Conservation (phyloP, 108 stramenopile genomes). For the Aurantiochytrium sp. region DNA sequence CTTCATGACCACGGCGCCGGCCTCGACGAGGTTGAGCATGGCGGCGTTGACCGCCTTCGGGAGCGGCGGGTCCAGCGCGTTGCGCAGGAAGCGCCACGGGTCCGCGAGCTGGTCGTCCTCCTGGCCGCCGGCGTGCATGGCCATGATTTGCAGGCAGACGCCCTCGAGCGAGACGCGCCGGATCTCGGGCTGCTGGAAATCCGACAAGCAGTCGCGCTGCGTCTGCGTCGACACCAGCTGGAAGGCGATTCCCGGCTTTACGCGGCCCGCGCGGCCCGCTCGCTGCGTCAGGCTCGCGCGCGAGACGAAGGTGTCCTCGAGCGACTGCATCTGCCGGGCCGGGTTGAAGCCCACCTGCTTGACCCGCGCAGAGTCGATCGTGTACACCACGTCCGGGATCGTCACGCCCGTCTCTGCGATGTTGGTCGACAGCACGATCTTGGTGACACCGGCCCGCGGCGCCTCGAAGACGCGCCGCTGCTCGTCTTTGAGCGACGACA, state of each 20-base stretch:
- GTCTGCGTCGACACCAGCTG: slow-evolving; percentile 62
- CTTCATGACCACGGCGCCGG: neutral
- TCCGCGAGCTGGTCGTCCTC: slow-evolving; percentile 34
- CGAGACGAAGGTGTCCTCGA: slow-evolving; percentile 78
- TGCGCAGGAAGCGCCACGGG: slow-evolving; percentile 37
- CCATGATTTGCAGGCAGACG: slow-evolving; percentile 73
- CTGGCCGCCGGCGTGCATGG: slow-evolving; percentile 60
- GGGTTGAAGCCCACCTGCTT: slow-evolving; percentile 59
- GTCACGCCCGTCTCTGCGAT: slow-evolving; percentile 82
- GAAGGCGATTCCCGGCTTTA: slow-evolving; percentile 73
- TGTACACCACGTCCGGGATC: slow-evolving; percentile 56
- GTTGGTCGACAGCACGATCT: slow-evolving; percentile 89
- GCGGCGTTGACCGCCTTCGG: slow-evolving; percentile 41
- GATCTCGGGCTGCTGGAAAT: slow-evolving; percentile 79
- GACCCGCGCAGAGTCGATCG: slow-evolving; percentile 54
- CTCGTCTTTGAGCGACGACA: slow-evolving; percentile 61
- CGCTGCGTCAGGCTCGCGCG: slow-evolving; percentile 79
- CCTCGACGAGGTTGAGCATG: slow-evolving; percentile 56
- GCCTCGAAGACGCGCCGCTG: slow-evolving; percentile 73
- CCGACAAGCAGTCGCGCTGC: slow-evolving; percentile 53
- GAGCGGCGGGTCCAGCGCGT: slow-evolving; percentile 34
- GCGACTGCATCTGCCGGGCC: slow-evolving; percentile 44
- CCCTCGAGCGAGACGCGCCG: slow-evolving; percentile 80
- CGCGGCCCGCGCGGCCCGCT: slow-evolving; percentile 85
- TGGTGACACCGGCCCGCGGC: slow-evolving; percentile 63